Conservation (phyloP, 805 yeast genomes). For the Starmerella gropengiesseri region DNA sequence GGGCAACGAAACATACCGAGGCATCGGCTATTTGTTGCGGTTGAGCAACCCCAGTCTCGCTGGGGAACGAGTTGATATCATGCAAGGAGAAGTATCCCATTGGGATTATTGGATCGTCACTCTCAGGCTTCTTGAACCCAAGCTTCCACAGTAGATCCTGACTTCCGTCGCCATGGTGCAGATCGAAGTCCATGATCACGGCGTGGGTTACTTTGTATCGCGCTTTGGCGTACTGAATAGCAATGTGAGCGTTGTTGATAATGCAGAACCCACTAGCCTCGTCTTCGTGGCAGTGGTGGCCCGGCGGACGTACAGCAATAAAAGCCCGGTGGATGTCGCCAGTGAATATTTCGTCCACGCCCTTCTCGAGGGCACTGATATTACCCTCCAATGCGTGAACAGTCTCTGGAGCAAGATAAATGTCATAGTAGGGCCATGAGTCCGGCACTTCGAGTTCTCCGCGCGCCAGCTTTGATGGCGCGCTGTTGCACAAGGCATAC, state of each 20-base stretch:
- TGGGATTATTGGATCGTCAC: conserved; percentile 13
- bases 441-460: conserved; percentile 65
- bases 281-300: conserved; percentile 76
- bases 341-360: conserved; percentile 45
- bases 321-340: conserved; percentile 38
- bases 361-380: conserved; percentile 62
- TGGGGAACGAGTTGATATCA: conserved; percentile 77
- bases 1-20: conserved; percentile 65
- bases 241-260: conserved; percentile 70
- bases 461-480: conserved; percentile 42
- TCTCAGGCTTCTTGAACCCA: conserved; percentile 38
- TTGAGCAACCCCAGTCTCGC: conserved; percentile 67
- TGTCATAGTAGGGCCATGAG: conserved; percentile 75
- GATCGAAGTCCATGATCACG: conserved; percentile 68
- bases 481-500: conserved; percentile 45
- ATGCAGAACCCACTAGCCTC: conserved; percentile 80
- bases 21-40: conserved; percentile 63
- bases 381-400: conserved; percentile 65
- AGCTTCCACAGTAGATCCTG: conserved; percentile 79
- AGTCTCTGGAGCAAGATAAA: conserved; percentile 57
- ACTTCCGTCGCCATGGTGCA: conserved; percentile 84
- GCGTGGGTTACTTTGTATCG: conserved; percentile 63
- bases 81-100: conserved; percentile 78
- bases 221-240: conserved; percentile 61
- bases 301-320: conserved; percentile 69